Base-by-base conservation (phyloP, 768 basidiomycete species). In the Calocybe indica region DNA sequence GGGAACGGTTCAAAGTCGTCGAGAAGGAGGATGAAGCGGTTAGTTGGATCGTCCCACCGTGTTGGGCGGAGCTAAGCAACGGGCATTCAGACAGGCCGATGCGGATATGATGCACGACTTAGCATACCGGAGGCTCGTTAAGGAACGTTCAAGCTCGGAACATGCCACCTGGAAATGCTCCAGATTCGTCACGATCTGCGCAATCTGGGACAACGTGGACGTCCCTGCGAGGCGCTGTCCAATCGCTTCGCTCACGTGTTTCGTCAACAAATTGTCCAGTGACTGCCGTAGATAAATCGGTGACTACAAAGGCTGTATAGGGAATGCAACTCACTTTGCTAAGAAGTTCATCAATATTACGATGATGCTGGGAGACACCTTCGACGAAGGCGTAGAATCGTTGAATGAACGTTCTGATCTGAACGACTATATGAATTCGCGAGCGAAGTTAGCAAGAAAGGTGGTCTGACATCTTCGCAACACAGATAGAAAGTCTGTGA, bases 331-430 rank as follows among this genome's bases (percentile, higher is more conserved):
- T 48, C 58, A 93, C 95, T 75, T 85, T 92, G 68, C 85, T 85
- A 43, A 99, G 65, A 7, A 97, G 73, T 46, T 92, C 92, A 57
- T 98, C 94, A 31, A 94, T 89, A 59, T 94, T 88, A 37, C 86
- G 78, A 62, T 93, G 88, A 49, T 92, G 88, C 59, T 94, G 90
- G 2, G 88, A 83, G 5, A 96, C 88, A 7, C 95, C 95, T 56
- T 99, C 96, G 0, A 94, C 83, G 63, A 98, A 99, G 15, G 91
- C 85, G 61, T 97, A 95, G 69, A 96, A 98, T 56, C 91, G 92
- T 55, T 93, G 88, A 35, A 96, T 88, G 59, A 95, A 97, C 28
- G 51, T 56, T 9, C 55, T 51, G 47, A 58, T 58, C 56, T 58
- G 13, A 30, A 13, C 29, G 13, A 15, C 7, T 7, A 32, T 12